Base-by-base conservation (phyloP, 2,329 filamentous ascomycete species). In the Chaetomiaceae sp. region DNA sequence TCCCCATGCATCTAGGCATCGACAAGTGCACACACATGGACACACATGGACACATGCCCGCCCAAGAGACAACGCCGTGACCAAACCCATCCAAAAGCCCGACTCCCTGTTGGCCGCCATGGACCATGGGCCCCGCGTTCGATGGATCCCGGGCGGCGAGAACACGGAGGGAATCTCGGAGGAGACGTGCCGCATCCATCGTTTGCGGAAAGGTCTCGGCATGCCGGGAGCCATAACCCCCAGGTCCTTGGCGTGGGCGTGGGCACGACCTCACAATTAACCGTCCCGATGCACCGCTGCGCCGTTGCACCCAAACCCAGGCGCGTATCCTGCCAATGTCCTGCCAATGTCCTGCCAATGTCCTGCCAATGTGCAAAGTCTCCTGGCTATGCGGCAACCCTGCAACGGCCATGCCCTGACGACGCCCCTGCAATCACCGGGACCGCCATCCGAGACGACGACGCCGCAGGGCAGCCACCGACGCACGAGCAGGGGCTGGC, bases 191-290 rank as follows among this genome's bases (percentile, higher is more conserved):
- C 60, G 60, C 27, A 44, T 7, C 34, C 13, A 2, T 51, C 55
- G 23, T 55, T 60, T 62, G 38, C 43, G 60, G 57, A 53, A 59
- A 48, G 54, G 58, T 35, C 40, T 45, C 60, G 60, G 60, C 57
- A 58, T 39, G 48, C 44, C 60, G 60, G 60, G 60, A 62, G 51
- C 40, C 50, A 50, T 44, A 55, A 48, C 44, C 34, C 58, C n/a
- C 60, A 55, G 50, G 53, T 57, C 54, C 50, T 35, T 54, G 51
- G 53, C 35, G 41, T 38, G 35, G 43, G 31, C 35, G 10, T 19
- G 25, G n/a, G n/a, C n/a, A n/a, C n/a, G n/a, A n/a, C 20, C 38
- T 42, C 38, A 34, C 9, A 37, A 41, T 44, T 44, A 48, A 23
- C 49, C 49, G n/a, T n/a, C n/a, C n/a, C n/a, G n/a, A n/a, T n/a